Conservation (phyloP, 306 rosid species). For the Pyrus betulifolia region DNA sequence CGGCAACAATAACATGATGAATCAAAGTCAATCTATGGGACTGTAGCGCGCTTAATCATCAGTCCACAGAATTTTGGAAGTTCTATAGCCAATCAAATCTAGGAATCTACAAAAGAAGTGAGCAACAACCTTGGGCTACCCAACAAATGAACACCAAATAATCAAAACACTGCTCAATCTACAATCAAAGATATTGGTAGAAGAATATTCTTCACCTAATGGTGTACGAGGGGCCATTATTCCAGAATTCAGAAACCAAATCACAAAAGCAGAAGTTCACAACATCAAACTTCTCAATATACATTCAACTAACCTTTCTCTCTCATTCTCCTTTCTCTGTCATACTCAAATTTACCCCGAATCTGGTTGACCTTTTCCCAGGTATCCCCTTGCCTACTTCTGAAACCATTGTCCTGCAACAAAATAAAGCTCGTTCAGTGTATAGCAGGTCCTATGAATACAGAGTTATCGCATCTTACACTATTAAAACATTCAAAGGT, state of each 20-base stretch:
- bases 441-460: background rate
- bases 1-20: too few species aligned
- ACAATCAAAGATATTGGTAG: too few species aligned
- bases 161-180: background rate
- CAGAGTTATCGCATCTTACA: too few species aligned
- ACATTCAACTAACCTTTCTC: constrained; percentile 67
- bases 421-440: constrained; percentile 23
- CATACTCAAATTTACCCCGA: constrained; percentile 85
- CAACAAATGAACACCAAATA: background rate
- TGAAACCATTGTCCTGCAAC: constrained; percentile 56
- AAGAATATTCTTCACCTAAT: too few species aligned
- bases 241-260: background rate
- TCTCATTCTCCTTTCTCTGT: constrained; percentile 81
- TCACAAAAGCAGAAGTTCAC: background rate
- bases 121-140: too few species aligned
- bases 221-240: background rate
- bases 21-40: too few species aligned
- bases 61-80: too few species aligned
- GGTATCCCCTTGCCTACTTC: constrained; percentile 41
- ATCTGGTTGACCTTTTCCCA: constrained; percentile 69
- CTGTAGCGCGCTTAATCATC: too few species aligned
- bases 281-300: background rate
- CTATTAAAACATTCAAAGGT: background rate
- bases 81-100: too few species aligned
- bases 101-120: too few species aligned